Base-by-base conservation (phyloP, 495 filamentous ascomycete genomes). In the Darksidea phi region DNA sequence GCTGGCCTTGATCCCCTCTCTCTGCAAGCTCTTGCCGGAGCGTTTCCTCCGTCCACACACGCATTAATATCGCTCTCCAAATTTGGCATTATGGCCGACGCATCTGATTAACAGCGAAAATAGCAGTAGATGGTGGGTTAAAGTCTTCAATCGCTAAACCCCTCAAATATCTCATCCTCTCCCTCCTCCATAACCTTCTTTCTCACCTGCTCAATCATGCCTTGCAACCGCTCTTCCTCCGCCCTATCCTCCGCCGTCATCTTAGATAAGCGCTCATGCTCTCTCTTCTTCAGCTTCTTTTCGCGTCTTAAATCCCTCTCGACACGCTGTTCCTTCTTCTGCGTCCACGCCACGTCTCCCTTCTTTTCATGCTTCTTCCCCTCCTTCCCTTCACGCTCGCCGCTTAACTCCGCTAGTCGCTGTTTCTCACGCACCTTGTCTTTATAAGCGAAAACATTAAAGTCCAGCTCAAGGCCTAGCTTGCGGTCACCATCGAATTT, bases 261-360 rank as follows among this genome's bases (percentile, higher is more conserved):
- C 70, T 81, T 82, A 43, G 81, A 81, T 74, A 78, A 73, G 63
- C 78, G 77, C 71, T 88, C 84, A 48, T 84, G 81, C 70, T 95
- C 89, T 48, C 86, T 80, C 71, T 83, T 86, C 49, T 81, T 79
- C 52, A 82, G 77, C 74, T 91, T 92, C 79, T 85, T 86, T 58
- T 92, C 90, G 49, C 88, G 80, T 59, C 90, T 78, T 63, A 73
- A 78, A 50, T 84, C 80, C 59, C 84, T 85, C 55, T 81, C 74
- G 1, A 87, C 86, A 59, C 86, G 85, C 23, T 78, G 75, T 42
- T 93, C 90, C 24, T 82, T 77, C 74, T 97, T 93, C 34, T 81
- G 80, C 71, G 87, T 95, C 94, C 94, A 98, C 1, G 94, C 87
- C 48, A 84, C 79, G 57, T 74, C 80, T 73, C 91, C 89, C 59